A percentile compares a stretch with the other conserved stretches of the same genome.
Conservation (phyloP, 73 alveolate species). For the Halteria grandinella region DNA sequence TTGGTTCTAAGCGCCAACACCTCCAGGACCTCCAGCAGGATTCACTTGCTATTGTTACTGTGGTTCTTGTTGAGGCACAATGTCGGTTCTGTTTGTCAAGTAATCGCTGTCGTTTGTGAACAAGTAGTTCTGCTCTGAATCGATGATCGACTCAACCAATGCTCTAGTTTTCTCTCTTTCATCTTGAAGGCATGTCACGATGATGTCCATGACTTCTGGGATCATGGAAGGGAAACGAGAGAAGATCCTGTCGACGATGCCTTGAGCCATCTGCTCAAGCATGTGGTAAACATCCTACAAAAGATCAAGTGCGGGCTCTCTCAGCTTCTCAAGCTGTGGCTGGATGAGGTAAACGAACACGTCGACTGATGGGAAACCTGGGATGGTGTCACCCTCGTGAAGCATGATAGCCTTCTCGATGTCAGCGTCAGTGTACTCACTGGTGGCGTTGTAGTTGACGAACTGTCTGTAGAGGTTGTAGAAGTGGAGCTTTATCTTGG, state of each 20-base stretch:
- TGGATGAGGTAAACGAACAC: conserved; percentile 84
- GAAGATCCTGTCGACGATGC: conserved; percentile 75
- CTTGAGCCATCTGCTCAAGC: conserved; percentile 83
- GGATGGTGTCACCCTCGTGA: conserved; percentile 97
- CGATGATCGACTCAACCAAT: conserved; percentile 81
- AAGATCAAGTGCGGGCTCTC: conserved; percentile 89
- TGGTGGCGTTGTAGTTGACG: conserved; percentile 55
- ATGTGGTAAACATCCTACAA: conserved; percentile 80
- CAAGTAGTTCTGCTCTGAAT: conserved; percentile 89
- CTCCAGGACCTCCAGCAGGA: no score
- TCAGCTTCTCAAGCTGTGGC: conserved; percentile 83
- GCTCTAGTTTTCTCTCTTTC: conserved; percentile 82
- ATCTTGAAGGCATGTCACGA: conserved; percentile 62
- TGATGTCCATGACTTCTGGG: conserved; percentile 77
- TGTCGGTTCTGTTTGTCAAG: conserved; percentile 82
- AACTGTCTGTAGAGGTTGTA: conserved; percentile 67
- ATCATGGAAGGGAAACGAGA: conserved; percentile 83
- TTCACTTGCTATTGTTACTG: no score
- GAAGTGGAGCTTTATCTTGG: conserved; percentile 67
- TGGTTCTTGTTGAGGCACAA: conserved; percentile 72
- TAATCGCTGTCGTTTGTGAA: conserved; percentile 94
- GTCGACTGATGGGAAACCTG: conserved; percentile 98
- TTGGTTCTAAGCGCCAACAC: no score
- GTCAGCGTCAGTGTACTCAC: conserved; percentile 82
- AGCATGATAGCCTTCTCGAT: conserved; percentile 91